phyloP scores from a whole-genome alignment of 345 rosid species.

The Eucalyptus rudis region DNA sequence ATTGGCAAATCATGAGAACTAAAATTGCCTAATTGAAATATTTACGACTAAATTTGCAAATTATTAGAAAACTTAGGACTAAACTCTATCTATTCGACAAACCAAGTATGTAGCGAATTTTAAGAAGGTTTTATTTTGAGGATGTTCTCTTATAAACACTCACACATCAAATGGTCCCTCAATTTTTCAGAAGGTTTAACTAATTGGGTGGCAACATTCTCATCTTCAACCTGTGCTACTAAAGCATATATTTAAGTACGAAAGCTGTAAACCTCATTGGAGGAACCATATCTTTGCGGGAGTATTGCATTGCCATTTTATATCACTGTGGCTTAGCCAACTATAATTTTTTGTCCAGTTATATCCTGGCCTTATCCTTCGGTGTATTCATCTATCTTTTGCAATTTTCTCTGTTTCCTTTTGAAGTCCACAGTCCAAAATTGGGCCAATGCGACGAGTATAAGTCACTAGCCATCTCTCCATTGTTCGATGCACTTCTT shows the following conservation, averaged over 20 bases:
- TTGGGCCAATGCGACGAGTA: neutral
- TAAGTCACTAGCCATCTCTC: neutral
- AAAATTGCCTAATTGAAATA: too few relatives aligned
- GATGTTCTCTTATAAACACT: neutral
- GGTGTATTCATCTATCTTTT: neutral
- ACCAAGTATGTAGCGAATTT: too few relatives aligned
- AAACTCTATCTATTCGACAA: too few relatives aligned
- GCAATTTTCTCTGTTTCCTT: neutral
- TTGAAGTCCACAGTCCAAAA: neutral
- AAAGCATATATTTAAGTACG: neutral
- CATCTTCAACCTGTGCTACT: neutral
- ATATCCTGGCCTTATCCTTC: neutral
- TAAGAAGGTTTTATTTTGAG: neutral
- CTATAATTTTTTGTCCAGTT: neutral
- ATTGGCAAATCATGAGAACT: too few relatives aligned
- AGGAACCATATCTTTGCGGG: neutral
- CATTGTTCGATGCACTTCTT: neutral
- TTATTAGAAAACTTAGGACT: too few relatives aligned
- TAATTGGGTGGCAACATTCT: neutral
- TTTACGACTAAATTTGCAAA: too few relatives aligned
- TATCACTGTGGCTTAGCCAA: neutral
- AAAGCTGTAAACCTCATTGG: neutral
- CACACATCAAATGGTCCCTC: neutral
- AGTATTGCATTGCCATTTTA: neutral
- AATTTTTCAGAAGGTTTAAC: neutral